Percentiles rank a stretch among this genome's conserved stretches.
Evolutionary conservation across 2,329 filamentous ascomycete species (phyloP).

Genomic region (Xylaria sp.): DNA sequence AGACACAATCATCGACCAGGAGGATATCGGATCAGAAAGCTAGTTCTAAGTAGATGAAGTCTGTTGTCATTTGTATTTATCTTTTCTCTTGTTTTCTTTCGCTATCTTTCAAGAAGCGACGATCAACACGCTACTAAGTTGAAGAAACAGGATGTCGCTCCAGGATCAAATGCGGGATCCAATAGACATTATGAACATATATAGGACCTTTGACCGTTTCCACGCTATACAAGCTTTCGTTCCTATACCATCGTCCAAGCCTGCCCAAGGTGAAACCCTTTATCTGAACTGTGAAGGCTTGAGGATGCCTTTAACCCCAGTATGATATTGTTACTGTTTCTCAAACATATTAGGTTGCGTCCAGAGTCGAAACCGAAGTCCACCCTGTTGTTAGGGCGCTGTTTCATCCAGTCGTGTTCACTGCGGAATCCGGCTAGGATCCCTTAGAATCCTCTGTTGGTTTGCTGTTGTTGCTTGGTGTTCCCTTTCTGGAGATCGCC

Average conservation of each 20-base stretch:
- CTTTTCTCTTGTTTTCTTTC: conserved; percentile 21
- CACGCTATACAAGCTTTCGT: conserved; percentile 35
- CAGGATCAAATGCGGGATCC: conserved; percentile 29
- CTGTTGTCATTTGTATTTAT: conserved; percentile 32
- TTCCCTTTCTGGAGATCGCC: conserved; percentile 64
- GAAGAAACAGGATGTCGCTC: conserved; percentile 16
- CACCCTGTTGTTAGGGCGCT: neutral
- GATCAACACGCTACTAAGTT: conserved; percentile 6
- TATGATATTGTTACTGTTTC: neutral
- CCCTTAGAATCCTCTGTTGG: conserved; percentile 39
- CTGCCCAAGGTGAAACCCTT: conserved; percentile 1
- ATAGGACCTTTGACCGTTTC: conserved; percentile 24
- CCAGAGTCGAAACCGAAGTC: conserved; percentile 2
- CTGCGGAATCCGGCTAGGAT: neutral
- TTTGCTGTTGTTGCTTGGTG: conserved; percentile 39
- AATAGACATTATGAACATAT: conserved; percentile 31
- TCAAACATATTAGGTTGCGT: neutral
- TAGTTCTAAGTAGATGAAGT: conserved; percentile 20
- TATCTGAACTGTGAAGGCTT: neutral
- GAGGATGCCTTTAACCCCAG: conserved; percentile 8
- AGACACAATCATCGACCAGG: neutral
- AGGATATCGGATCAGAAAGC: neutral
- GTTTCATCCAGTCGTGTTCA: neutral
- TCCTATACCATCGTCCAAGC: conserved; percentile 26
- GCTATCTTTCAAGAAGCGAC: conserved; percentile 16